Percentiles rank a stretch among this genome's conserved stretches.
Conservation (phyloP, 1,284 basidiomycete genomes). For the Malassezia slooffiae region DNA sequence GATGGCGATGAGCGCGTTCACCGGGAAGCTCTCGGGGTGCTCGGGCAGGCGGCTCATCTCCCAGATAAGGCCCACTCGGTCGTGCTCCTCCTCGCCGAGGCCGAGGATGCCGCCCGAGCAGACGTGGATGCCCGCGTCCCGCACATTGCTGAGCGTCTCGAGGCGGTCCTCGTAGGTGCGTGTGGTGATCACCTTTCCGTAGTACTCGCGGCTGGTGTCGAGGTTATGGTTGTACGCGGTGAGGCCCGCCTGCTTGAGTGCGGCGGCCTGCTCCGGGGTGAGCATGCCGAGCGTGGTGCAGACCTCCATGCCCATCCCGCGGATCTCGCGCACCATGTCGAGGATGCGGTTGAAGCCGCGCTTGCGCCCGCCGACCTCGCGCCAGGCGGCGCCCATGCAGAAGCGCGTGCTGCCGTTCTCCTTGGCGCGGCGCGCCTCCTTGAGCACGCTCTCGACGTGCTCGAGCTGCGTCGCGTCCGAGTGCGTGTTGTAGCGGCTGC, state of each 20-base stretch:
- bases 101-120: constrained; percentile 95
- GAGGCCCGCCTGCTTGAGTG: constrained; percentile 81
- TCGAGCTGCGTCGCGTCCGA: constrained; percentile 79
- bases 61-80: constrained; percentile 85
- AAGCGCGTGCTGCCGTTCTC: constrained; percentile 91
- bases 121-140: constrained; percentile 88
- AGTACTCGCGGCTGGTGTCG: constrained; percentile 93
- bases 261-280: constrained; percentile 72
- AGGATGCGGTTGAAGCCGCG: constrained; percentile 87
- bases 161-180: constrained; percentile 88
- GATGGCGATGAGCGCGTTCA: constrained; percentile 73
- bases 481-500: constrained; percentile 75
- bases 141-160: constrained; percentile 76
- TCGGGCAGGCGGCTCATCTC: constrained; percentile 81
- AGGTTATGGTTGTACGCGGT: constrained; percentile 99
- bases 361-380: constrained; percentile 85
- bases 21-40: constrained; percentile 95
- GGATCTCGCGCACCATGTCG: constrained; percentile 67
- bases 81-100: constrained; percentile 77
- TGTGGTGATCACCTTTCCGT: constrained; percentile 87
- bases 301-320: constrained; percentile 54
- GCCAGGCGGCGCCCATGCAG: constrained; percentile 99
- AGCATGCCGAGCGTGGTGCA: constrained; percentile 98
- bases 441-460: constrained; percentile 79
- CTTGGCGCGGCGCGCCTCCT: constrained; percentile 69